Base-by-base conservation (phyloP, 345 rosid species). In the Mangifera indica region DNA sequence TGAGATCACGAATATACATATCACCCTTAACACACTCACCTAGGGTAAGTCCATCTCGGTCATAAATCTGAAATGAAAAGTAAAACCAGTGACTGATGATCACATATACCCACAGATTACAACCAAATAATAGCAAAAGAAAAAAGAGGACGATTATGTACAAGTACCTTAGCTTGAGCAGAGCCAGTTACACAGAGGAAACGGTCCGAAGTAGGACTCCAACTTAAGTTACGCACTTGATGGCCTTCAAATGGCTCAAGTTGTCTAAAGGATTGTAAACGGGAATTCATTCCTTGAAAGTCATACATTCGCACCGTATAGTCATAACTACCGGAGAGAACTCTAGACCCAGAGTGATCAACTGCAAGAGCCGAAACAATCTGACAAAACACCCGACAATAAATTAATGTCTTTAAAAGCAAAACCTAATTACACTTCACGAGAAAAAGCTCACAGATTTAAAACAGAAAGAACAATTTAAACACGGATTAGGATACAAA, bases 21-120 rank as follows among this genome's bases (percentile, higher is more conserved):
- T 95, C 99, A 54, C 99, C 99, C 66, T 95, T 95, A n/a, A 92
- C 77, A 76, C 91, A 95, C 85, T 95, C 99, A 17, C 98, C 99
- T 52, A 95, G 80, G 8, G 92, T 88, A 75, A 95, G 94, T 26
- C 99, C 99, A 80, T 92, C 99, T 10, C 99, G 93, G 75, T 95
- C 99, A 79, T 83, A 95, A 78, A 92, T 92, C 99, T 94, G 81
- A 67, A 44, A 75, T 37, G 52, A 42, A 76, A 68, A 70, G 15
- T 18, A 66, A 55, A 53, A 61, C 15, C 52, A 15, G 44, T 54
- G 63, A 79, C 52, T 56, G 34, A 49, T 11, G 59, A 46, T 51
- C 17, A 54, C 57, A 62, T 24, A 18, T 25, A 57, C n/a, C 22
- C n/a, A 49, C 46, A 48, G n/a, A 52, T 26, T 25, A 71, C 24